Conservation (phyloP, 78 protist genomes). For the Dictyostelium capitatum region DNA sequence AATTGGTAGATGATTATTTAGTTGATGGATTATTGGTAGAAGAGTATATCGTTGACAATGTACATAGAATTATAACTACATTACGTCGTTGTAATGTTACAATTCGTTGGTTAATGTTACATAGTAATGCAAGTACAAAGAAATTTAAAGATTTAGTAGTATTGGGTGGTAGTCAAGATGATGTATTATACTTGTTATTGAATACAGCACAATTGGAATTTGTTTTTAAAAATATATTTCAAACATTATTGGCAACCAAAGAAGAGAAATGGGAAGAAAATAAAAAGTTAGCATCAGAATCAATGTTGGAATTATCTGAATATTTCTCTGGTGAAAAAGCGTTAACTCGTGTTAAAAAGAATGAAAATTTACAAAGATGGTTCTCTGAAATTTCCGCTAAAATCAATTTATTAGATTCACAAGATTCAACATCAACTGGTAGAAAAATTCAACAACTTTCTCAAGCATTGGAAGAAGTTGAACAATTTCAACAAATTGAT, state of each 20-base stretch:
- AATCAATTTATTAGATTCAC: constrained; percentile 86
- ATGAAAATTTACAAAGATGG: constrained; percentile 94
- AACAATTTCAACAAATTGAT: constrained; percentile 96
- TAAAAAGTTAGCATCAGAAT: constrained; percentile 58
- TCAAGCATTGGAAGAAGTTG: constrained; percentile 95
- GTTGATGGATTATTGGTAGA: constrained; percentile 92
- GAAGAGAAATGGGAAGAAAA: constrained; percentile 89
- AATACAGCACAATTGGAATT: constrained; percentile 95
- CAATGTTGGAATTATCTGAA: constrained; percentile 90
- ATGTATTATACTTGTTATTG: constrained; percentile 88
- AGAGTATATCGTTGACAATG: constrained; percentile 91
- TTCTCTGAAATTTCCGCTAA: constrained; percentile 86
- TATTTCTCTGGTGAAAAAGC: constrained; percentile 94
- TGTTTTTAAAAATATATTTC: constrained; percentile 84
- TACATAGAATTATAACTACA: constrained; percentile 74
- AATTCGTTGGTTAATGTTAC: constrained; percentile 83
- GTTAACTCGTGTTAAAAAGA: constrained; percentile 89
- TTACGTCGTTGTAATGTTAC: constrained; percentile 95
- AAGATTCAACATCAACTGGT: constrained; percentile 90
- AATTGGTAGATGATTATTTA: constrained; percentile 19
- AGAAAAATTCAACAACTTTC: constrained; percentile 94
- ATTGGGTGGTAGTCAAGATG: constrained; percentile 70
- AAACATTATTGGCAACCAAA: constrained; percentile 73
- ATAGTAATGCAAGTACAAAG: constrained; percentile 58
- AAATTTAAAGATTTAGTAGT: constrained; percentile 46